Percentiles rank a stretch among this genome's conserved stretches.
These are phyloP conservation scores for Fragilaria crotonensis DNA, from an alignment of 108 stramenopile genomes.

Conservation along the genomic window DNA sequence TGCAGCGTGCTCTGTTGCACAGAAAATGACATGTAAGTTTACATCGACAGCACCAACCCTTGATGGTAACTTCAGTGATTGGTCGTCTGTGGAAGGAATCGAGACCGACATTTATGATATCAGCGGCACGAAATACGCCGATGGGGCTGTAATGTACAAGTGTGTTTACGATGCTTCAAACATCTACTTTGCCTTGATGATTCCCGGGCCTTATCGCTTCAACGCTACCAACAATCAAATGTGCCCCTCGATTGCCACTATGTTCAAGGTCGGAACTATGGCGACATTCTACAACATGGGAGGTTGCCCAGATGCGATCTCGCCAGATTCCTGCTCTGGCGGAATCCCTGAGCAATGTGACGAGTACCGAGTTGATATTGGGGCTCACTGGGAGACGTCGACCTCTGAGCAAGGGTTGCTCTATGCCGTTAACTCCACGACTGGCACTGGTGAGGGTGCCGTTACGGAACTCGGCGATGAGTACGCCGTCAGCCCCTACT, in stretches of 20 bases:
- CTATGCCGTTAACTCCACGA: slow-evolving; percentile 4
- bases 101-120: neutral
- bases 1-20: no score
- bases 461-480: slow-evolving; percentile 33
- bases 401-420: slow-evolving; percentile 13
- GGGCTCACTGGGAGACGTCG: slow-evolving; percentile 23
- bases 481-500: slow-evolving; percentile 22
- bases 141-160: slow-evolving; percentile 12
- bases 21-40: no score
- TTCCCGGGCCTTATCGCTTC: slow-evolving; percentile 23
- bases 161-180: slow-evolving; percentile 19
- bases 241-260: slow-evolving; percentile 22
- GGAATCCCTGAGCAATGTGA: slow-evolving; percentile 10
- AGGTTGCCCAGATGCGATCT: slow-evolving; percentile 19
- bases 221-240: slow-evolving; percentile 12
- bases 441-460: slow-evolving; percentile 21
- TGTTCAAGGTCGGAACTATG: slow-evolving; percentile 30
- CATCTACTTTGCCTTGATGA: slow-evolving; percentile 24
- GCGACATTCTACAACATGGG: slow-evolving; percentile 28
- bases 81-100: no score
- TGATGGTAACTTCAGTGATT: no score
- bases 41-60: no score
- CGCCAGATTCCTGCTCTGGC: neutral
- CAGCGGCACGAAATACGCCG: slow-evolving; percentile 2
- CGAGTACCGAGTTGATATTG: slow-evolving; percentile 28